These are phyloP conservation scores for Trifolium fragiferum DNA, from an alignment of 306 rosid species.

Conservation along the genomic window DNA sequence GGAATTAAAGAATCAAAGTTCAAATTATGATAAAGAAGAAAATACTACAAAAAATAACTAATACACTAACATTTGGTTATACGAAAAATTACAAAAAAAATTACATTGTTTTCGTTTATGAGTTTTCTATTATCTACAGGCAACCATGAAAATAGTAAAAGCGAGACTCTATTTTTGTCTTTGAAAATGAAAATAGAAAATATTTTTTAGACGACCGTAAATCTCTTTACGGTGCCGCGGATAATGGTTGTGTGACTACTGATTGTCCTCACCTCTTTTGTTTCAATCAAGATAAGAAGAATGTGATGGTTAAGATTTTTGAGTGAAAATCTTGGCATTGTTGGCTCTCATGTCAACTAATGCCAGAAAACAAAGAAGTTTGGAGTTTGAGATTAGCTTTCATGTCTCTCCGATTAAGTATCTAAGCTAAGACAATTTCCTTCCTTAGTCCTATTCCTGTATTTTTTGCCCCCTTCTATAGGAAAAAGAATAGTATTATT, in stretches of 20 bases:
- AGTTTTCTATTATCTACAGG: not conserved
- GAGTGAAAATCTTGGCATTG: constrained; percentile 1
- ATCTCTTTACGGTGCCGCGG: not conserved
- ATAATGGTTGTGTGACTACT: not conserved
- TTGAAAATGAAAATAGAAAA: not conserved
- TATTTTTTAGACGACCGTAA: not conserved
- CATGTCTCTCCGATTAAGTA: constrained; percentile 1
- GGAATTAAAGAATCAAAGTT: not conserved
- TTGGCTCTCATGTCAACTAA: not conserved
- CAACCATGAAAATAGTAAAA: not conserved
- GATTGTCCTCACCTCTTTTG: not conserved
- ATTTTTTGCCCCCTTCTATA: not conserved
- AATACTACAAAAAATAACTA: too few relatives aligned
- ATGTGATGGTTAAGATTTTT: constrained; percentile 12
- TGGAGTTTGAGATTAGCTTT: not conserved
- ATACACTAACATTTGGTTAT: too few relatives aligned
- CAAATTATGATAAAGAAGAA: too few relatives aligned
- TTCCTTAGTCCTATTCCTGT: not conserved
- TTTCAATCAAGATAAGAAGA: not conserved
- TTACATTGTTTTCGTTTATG: not conserved
- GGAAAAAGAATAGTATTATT: not conserved
- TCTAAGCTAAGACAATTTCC: not conserved
- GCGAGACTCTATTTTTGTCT: not conserved
- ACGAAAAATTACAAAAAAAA: not conserved
- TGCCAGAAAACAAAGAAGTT: constrained; percentile 1